A percentile compares a stretch with the other conserved stretches of the same genome.
Conservation (phyloP, 805 yeast genomes). For the Monosporozyma unispora region DNA sequence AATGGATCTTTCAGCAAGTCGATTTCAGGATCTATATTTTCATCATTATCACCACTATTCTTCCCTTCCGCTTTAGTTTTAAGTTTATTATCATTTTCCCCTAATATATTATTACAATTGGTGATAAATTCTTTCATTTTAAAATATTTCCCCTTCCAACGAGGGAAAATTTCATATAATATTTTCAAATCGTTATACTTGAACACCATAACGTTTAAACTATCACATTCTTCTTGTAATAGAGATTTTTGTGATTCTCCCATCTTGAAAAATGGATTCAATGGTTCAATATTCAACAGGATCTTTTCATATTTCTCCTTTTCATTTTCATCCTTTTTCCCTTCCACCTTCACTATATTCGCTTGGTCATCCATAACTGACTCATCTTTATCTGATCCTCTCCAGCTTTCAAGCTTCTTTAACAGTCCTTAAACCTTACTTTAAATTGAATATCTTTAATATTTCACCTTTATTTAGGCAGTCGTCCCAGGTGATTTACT, state of each 20-base stretch:
- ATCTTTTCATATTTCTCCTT: neutral
- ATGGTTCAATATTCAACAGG: neutral
- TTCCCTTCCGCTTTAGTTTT: too few species aligned
- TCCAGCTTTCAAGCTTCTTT: too few species aligned
- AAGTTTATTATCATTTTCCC: too few species aligned
- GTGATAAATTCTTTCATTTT: neutral
- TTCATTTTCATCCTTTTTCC: neutral
- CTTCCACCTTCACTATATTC: neutral
- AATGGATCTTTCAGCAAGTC: neutral
- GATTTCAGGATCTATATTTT: neutral
- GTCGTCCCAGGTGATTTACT: too few species aligned
- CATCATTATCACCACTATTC: too few species aligned
- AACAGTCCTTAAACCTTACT: too few species aligned
- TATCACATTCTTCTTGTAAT: neutral
- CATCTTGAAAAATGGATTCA: neutral
- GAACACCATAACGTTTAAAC: neutral
- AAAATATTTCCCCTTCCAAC: neutral
- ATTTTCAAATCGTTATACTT: neutral
- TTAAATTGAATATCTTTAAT: too few species aligned
- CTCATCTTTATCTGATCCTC: too few species aligned
- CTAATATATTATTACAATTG: too few species aligned
- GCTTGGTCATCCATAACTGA: neutral
- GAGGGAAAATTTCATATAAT: neutral
- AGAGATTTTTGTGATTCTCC: neutral
- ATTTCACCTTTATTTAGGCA: too few species aligned